Conservation (phyloP, 2,329 filamentous ascomycete species). For the Talaromyces sp. region DNA sequence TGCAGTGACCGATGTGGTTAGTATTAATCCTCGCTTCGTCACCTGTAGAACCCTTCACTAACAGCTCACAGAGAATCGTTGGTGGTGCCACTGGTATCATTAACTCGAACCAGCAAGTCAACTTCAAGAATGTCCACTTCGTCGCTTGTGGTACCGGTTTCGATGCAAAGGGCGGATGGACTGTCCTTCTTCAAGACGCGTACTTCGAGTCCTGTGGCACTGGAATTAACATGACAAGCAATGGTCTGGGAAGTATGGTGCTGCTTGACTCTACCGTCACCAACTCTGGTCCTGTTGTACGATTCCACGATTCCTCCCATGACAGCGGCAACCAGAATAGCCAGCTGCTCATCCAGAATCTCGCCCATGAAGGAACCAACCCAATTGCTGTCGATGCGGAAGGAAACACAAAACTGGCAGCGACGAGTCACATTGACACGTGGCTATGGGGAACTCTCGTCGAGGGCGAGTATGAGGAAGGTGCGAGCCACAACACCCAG, state of each 20-base stretch:
- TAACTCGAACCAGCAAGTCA: constrained; percentile 36
- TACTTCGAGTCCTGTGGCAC: constrained; percentile 31
- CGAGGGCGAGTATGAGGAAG: constrained; percentile 32
- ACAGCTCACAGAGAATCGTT: constrained; percentile 23
- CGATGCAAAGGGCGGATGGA: constrained; percentile 36
- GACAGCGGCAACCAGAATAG: constrained; percentile 31
- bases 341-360: constrained; percentile 33
- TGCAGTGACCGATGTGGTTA: constrained; percentile 31
- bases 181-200: constrained; percentile 29
- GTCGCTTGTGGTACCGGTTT: constrained; percentile 61
- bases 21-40: background rate
- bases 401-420: constrained; percentile 22
- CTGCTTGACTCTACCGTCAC: constrained; percentile 32
- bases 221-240: constrained; percentile 33
- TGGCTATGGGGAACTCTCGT: constrained; percentile 39
- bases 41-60: background rate
- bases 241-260: constrained; percentile 29
- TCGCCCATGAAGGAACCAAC: constrained; percentile 24
- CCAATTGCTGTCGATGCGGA: constrained; percentile 33
- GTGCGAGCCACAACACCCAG: constrained; percentile 33
- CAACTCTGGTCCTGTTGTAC: constrained; percentile 28
- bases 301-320: constrained; percentile 32
- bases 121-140: constrained; percentile 57
- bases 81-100: constrained; percentile 34
- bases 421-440: constrained; percentile 28